Base-by-base conservation (phyloP, 31 red algal species). In the Odonthalia washingtoniensis region DNA sequence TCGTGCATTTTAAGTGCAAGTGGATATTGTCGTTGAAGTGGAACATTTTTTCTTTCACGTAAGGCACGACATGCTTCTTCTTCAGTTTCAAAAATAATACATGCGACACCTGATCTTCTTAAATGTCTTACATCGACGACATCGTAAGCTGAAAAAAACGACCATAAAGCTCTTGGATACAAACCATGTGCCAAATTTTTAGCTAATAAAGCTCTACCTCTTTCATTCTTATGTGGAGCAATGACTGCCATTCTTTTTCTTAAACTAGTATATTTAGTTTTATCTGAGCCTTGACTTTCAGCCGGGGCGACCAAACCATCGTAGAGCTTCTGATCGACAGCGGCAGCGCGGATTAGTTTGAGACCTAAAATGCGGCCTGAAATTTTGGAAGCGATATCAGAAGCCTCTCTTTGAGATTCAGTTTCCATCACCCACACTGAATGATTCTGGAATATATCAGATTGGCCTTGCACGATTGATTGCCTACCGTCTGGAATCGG, bases 401-500 rank as follows among this genome's bases (percentile, higher is more conserved):
- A 61, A 3, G 89, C 89, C 37, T 70, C 70, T 1, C 32, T 57
- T 27, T 70, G 66, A 0, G 80, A 85, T 74, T 62, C 40, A 3
- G 89, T 80, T 34, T 91, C 80, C 35, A 70, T 84, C 5, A 91
- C 37, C 89, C 89, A 91, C 3, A 91, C 65, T 0, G 89, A 91
- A 31, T 84, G 80, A 65, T 91, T 91, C 80, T 91, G 81, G 33
- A 78, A 91, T n/a, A 91, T 72, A 33, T 91, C 89, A 1, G 74
- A 28, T 36, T 85, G 89, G 9, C 89, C 89, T 52, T 85, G 89
- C 16, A 79, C 80, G 28, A 91, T 39, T 18, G n/a, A n/a, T 39
- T 70, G 26, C 18, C 17, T 0, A 32, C 61, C 64, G 1, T 28
- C 28, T 17, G 41, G 2, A 3, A 46, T 2, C 0, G 39, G 17